phyloP scores from a whole-genome alignment of 2,329 filamentous ascomycete species.

The Xylaria hypoxylon region DNA sequence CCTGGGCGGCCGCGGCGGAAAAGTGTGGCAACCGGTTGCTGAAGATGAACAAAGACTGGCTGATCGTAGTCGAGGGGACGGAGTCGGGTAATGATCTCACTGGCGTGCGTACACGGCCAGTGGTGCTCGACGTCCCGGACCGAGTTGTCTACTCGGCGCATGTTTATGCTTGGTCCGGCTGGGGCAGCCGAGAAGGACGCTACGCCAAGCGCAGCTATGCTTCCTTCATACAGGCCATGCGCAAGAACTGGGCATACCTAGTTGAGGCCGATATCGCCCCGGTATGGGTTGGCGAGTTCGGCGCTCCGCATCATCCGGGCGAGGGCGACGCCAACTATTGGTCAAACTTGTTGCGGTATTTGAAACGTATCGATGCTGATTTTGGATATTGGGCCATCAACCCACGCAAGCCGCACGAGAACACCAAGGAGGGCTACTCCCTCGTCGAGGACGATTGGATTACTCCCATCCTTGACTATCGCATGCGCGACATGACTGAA shows the following conservation, averaged over 20 bases:
- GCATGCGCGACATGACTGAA: constrained; percentile 70
- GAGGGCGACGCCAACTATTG: constrained; percentile 73
- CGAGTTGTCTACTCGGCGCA: constrained; percentile 75
- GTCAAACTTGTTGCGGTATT: constrained; percentile 70
- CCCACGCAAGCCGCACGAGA: constrained; percentile 70
- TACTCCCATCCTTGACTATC: constrained; percentile 71
- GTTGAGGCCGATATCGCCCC: constrained; percentile 67
- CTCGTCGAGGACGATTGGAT: constrained; percentile 73
- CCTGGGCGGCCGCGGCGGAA: constrained; percentile 74
- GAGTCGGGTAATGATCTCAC: constrained; percentile 74
- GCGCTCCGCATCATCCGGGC: constrained; percentile 65
- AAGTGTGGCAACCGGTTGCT: constrained; percentile 71
- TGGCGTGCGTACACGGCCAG: constrained; percentile 65
- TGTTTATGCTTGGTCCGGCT: constrained; percentile 77
- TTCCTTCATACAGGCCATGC: constrained; percentile 73
- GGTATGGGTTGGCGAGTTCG: constrained; percentile 77
- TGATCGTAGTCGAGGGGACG: constrained; percentile 75
- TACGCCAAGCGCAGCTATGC: constrained; percentile 71
- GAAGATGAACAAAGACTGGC: constrained; percentile 70
- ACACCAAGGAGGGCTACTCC: constrained; percentile 70
- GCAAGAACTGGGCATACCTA: constrained; percentile 74
- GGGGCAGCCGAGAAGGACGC: constrained; percentile 70
- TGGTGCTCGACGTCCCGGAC: constrained; percentile 66
- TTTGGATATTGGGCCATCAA: constrained; percentile 79
- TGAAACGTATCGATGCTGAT: constrained; percentile 69